Conservation (phyloP, 495 filamentous ascomycete genomes). For the Amphirosellinia nigrospora region DNA sequence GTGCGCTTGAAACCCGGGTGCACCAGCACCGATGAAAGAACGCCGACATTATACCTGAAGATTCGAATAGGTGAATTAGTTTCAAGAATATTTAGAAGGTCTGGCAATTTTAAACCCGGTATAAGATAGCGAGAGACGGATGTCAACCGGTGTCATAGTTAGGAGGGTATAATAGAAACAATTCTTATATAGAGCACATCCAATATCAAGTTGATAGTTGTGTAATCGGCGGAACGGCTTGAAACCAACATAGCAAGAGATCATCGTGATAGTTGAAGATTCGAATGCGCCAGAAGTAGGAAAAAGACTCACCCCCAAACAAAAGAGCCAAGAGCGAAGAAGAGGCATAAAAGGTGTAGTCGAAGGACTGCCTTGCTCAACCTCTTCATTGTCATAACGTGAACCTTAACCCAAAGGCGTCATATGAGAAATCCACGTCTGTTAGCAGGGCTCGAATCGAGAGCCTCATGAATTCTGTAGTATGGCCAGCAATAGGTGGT, state of each 20-base stretch:
- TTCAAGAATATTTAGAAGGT: not conserved
- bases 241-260: not conserved
- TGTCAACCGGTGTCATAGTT: not conserved
- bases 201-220: not conserved
- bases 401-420: not conserved
- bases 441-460: not conserved
- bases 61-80: not conserved
- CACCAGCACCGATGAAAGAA: slow-evolving; percentile 61
- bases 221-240: not conserved
- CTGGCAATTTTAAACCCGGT: too few species aligned
- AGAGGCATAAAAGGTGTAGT: slow-evolving; percentile 54
- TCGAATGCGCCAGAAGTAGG: not conserved
- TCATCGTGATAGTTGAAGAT: not conserved
- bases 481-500: not conserved
- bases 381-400: slow-evolving; percentile 23
- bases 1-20: slow-evolving; percentile 57
- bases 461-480: not conserved
- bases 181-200: not conserved
- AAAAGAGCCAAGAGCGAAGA: slow-evolving; percentile 63
- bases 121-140: not conserved
- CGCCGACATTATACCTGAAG: slow-evolving; percentile 61
- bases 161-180: not conserved
- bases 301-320: slow-evolving; percentile 61
- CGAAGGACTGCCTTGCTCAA: slow-evolving; percentile 49
- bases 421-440: not conserved